phyloP scores from a whole-genome alignment of 352 stramenopile species.

The Phytophthora idaei region DNA sequence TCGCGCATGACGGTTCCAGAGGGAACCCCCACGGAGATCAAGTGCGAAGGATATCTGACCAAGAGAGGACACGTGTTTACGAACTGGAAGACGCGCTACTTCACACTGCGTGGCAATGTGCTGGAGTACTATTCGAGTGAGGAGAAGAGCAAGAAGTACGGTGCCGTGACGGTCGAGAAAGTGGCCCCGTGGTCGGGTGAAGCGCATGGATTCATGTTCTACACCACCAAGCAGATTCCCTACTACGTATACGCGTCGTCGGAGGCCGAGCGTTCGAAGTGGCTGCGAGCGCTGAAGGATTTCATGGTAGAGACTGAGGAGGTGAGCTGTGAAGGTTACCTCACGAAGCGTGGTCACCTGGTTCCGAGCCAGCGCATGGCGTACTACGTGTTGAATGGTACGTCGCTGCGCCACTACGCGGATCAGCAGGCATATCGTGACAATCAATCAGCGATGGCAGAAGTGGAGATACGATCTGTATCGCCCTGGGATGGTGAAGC shows the following conservation, averaged over 20 bases:
- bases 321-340: constrained; percentile 86
- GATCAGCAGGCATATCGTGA: constrained; percentile 88
- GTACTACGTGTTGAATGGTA: constrained; percentile 88
- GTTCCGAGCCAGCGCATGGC: constrained; percentile 86
- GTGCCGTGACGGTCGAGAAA: constrained; percentile 87
- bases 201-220: constrained; percentile 91
- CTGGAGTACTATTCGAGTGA: constrained; percentile 87
- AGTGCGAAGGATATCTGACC: constrained; percentile 84
- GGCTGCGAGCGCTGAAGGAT: constrained; percentile 83
- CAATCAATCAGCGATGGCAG: constrained; percentile 83
- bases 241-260: constrained; percentile 91
- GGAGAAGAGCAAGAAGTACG: constrained; percentile 87
- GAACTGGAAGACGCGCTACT: constrained; percentile 92
- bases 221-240: constrained; percentile 88
- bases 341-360: constrained; percentile 86
- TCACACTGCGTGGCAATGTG: constrained; percentile 81
- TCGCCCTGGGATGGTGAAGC: constrained; percentile 80
- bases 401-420: constrained; percentile 80
- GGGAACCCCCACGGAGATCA: constrained; percentile 59
- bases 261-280: constrained; percentile 74
- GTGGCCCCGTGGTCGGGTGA: constrained; percentile 86
- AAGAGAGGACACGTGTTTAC: constrained; percentile 90
- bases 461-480: constrained; percentile 83
- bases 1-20: constrained; percentile 64
- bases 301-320: constrained; percentile 88